Conservation (phyloP, 257 asterid genomes). For the Penstemon davidsonii region DNA sequence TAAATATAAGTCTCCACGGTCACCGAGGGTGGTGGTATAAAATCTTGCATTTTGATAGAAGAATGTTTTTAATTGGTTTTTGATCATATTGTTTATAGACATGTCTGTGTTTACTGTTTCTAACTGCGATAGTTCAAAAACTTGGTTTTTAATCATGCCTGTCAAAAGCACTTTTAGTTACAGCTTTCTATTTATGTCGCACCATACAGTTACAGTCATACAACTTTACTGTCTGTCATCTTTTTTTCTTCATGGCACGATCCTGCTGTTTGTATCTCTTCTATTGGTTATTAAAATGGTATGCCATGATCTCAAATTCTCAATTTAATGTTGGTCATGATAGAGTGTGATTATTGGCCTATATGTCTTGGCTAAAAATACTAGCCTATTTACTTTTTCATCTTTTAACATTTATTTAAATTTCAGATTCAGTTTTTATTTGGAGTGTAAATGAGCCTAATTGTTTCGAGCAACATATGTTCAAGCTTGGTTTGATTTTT, state of each 20-base stretch:
- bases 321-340: not conserved
- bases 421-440: not conserved
- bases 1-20: too few relatives aligned
- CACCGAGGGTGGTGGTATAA: not conserved
- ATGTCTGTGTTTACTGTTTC: not conserved
- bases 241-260: not conserved
- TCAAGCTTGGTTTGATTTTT: too few relatives aligned
- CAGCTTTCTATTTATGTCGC: not conserved
- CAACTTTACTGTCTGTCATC: not conserved
- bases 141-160: not conserved
- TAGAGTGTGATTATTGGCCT: slow-evolving; percentile 4
- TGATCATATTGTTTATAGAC: not conserved
- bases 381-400: not conserved
- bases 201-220: not conserved
- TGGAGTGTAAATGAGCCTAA: too few relatives aligned
- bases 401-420: slow-evolving; percentile 5
- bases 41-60: not conserved
- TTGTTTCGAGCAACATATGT: too few relatives aligned
- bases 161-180: not conserved
- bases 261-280: not conserved
- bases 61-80: not conserved
- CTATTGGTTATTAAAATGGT: slow-evolving; percentile 1
- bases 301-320: slow-evolving; percentile 2
- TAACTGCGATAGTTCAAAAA: not conserved
- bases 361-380: not conserved